These are phyloP conservation scores for Gillenia trifoliata DNA, from an alignment of 306 rosid genomes.

Conservation along the genomic window DNA sequence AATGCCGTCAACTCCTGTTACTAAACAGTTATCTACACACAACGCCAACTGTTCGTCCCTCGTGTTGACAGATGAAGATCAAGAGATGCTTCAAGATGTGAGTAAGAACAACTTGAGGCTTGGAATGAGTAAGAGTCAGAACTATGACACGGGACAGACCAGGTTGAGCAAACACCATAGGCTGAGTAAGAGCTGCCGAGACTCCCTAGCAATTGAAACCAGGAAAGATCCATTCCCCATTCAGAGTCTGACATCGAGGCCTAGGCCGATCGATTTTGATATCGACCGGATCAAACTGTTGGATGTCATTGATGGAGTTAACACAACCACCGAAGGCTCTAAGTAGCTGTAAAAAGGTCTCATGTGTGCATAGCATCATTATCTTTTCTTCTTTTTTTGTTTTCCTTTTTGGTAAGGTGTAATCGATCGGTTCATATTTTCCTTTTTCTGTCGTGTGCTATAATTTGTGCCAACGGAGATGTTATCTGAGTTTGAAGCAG, in stretches of 20 bases:
- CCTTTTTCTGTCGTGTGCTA: background rate
- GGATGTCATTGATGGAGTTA: conserved; percentile 81
- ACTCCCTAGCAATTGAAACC: conserved; percentile 62
- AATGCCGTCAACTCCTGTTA: conserved; percentile 65
- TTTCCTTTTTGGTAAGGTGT: too few relatives aligned
- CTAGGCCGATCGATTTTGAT: conserved; percentile 56
- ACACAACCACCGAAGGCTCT: conserved; percentile 72
- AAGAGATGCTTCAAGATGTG: conserved; percentile 83
- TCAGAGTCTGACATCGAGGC: conserved; percentile 41
- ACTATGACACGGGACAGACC: conserved; percentile 59
- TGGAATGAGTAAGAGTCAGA: conserved; percentile 91
- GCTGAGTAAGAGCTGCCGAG: conserved; percentile 83
- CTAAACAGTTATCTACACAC: conserved; percentile 34
- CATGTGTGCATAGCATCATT: background rate
- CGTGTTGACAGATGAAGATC: conserved; percentile 70
- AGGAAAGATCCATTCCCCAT: conserved; percentile 49
- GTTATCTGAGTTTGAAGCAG: background rate
- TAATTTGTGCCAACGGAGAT: background rate
- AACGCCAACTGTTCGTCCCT: conserved; percentile 53
- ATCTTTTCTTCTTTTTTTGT: background rate
- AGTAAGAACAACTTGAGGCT: conserved; percentile 78
- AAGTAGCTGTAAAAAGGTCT: background rate
- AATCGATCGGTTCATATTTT: too few relatives aligned
- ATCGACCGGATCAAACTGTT: conserved; percentile 68
- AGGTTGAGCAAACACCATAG: conserved; percentile 74